Conservation (phyloP, 2,329 filamentous ascomycete species). For the Dichotomopilus funicola region DNA sequence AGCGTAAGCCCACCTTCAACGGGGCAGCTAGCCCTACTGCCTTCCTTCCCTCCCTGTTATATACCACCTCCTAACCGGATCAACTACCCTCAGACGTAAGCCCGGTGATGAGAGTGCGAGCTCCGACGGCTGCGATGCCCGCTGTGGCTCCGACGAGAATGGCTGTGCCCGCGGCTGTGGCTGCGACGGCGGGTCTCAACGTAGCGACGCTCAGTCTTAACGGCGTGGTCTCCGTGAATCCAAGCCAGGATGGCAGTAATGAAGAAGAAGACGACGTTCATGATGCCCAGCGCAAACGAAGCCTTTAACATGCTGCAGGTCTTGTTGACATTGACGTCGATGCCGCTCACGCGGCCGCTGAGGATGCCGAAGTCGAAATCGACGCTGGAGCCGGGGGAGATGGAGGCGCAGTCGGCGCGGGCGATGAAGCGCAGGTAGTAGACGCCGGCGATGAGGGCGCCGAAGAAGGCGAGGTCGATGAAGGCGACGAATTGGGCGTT, state of each 20-base stretch:
- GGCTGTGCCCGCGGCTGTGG: not conserved
- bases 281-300: conserved; percentile 81
- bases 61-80: not conserved
- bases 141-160: conserved; percentile 27
- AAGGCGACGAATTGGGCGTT: conserved; percentile 57
- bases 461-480: conserved; percentile 56
- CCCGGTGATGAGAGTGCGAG: conserved; percentile 45
- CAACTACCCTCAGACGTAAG: conserved; percentile 39
- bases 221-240: conserved; percentile 43
- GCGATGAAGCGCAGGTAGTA: conserved; percentile 54
- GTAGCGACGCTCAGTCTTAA: conserved; percentile 40
- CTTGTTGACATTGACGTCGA: conserved; percentile 58
- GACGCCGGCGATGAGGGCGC: conserved; percentile 57
- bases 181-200: conserved; percentile 34
- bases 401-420: conserved; percentile 59
- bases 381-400: conserved; percentile 49
- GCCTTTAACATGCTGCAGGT: conserved; percentile 90
- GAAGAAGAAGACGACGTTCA: conserved; percentile 77
- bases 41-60: not conserved
- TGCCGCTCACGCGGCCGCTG: conserved; percentile 46
- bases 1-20: not conserved
- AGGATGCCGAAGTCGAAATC: conserved; percentile 58
- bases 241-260: conserved; percentile 66
- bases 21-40: not conserved
- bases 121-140: conserved; percentile 35